Percentiles rank a stretch among this genome's conserved stretches.
Evolutionary conservation across 768 basidiomycete species (phyloP).

Genomic region (Crassisporium funariophilum): DNA sequence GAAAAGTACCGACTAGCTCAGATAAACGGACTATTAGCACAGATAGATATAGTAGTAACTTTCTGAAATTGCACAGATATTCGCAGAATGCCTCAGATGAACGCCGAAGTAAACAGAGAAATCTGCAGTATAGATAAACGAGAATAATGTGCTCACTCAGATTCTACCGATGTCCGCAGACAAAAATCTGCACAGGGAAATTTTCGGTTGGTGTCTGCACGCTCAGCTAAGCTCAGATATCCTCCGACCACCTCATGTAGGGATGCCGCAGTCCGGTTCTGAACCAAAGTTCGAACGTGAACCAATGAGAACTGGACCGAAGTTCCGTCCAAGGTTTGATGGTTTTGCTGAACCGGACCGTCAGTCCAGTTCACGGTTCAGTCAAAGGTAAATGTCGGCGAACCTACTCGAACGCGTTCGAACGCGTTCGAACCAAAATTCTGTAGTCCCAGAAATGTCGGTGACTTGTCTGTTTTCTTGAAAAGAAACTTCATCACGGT

Average conservation of each 20-base stretch:
- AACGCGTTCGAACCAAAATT: neutral
- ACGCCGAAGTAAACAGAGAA: neutral
- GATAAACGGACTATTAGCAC: neutral
- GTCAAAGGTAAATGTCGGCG: neutral
- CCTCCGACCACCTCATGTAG: too few species aligned
- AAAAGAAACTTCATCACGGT: too few species aligned
- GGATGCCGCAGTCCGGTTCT: neutral
- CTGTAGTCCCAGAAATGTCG: too few species aligned
- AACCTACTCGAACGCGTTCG: neutral
- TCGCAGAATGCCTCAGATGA: neutral
- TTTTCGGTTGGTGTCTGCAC: too few species aligned
- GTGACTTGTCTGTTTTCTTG: too few species aligned
- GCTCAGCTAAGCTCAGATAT: too few species aligned
- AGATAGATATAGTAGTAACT: neutral
- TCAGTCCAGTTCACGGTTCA: neutral
- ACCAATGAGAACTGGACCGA: conserved; percentile 2
- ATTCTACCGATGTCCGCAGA: too few species aligned
- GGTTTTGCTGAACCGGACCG: conserved; percentile 1
- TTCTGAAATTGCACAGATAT: neutral
- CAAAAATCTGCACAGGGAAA: too few species aligned
- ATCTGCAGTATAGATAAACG: neutral
- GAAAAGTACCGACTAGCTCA: neutral
- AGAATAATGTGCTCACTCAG: too few species aligned
- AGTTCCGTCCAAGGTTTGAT: conserved; percentile 4
- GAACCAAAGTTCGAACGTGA: conserved; percentile 5